phyloP scores from a whole-genome alignment of 345 rosid genomes.

The Lumnitzera racemosa region DNA sequence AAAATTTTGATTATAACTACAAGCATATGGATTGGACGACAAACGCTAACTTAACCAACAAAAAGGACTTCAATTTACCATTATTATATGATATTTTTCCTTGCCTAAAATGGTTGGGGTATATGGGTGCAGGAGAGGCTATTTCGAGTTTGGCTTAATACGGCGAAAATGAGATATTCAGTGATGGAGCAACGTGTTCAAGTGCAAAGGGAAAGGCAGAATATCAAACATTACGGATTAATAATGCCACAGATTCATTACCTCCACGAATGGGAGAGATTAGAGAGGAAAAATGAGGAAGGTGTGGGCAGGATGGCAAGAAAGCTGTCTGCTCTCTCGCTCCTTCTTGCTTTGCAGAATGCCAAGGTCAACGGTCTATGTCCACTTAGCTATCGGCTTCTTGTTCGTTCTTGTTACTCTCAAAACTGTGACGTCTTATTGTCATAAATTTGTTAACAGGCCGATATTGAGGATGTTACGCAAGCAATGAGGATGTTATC shows the following conservation, averaged over 20 bases:
- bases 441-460: conserved; percentile 16
- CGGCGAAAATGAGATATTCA: conserved; percentile 27
- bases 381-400: background rate
- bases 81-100: too few relatives aligned
- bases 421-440: background rate
- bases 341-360: conserved; percentile 37
- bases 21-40: too few relatives aligned
- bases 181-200: conserved; percentile 32
- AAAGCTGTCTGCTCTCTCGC: conserved; percentile 51
- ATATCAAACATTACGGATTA: conserved; percentile 34
- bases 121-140: conserved; percentile 36
- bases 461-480: conserved; percentile 33
- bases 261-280: conserved; percentile 43
- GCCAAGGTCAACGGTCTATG: conserved; percentile 30
- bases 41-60: too few relatives aligned
- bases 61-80: too few relatives aligned
- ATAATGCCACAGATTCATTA: conserved; percentile 35
- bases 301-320: conserved; percentile 49
- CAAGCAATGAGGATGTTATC: conserved; percentile 44
- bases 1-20: too few relatives aligned
- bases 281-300: conserved; percentile 43
- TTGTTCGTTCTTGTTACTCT: background rate
- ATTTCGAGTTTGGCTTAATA: conserved; percentile 47
- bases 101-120: too few relatives aligned
- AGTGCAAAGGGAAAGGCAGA: conserved; percentile 27